These are phyloP conservation scores for Soucietia sequanensis DNA, from an alignment of 805 yeast genomes.

Conservation along the genomic window DNA sequence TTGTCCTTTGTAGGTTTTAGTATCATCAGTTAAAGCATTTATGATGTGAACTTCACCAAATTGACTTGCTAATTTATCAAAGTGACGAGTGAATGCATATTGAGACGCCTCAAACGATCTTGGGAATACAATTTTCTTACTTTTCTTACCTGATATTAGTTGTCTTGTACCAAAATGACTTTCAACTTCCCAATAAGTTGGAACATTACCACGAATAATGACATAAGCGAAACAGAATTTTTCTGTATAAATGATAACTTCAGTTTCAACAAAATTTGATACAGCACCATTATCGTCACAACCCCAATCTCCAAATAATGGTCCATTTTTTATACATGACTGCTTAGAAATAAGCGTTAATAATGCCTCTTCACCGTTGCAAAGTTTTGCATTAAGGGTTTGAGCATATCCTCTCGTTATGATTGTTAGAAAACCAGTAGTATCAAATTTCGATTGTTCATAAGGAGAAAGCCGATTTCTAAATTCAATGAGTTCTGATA, in stretches of 20 bases:
- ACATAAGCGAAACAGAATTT: conserved; percentile 44
- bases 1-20: conserved; percentile 44
- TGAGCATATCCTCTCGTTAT: conserved; percentile 54
- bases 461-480: conserved; percentile 39
- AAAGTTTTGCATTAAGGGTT: conserved; percentile 34
- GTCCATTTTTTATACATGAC: conserved; percentile 46
- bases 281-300: conserved; percentile 56
- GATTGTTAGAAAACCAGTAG: conserved; percentile 45
- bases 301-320: conserved; percentile 56
- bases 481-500: conserved; percentile 44
- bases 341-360: conserved; percentile 54
- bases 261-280: conserved; percentile 53
- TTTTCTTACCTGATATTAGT: conserved; percentile 30
- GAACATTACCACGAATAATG: conserved; percentile 52
- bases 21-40: conserved; percentile 46
- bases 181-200: conserved; percentile 54
- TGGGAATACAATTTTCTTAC: conserved; percentile 45
- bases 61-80: conserved; percentile 45
- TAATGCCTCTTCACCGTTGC: conserved; percentile 33
- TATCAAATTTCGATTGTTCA: conserved; percentile 44
- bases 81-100: conserved; percentile 51
- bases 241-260: conserved; percentile 44
- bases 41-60: conserved; percentile 50
- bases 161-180: conserved; percentile 35
- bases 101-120: conserved; percentile 54